Base-by-base conservation (phyloP, 805 yeast species). In the Lachancea cidri region DNA sequence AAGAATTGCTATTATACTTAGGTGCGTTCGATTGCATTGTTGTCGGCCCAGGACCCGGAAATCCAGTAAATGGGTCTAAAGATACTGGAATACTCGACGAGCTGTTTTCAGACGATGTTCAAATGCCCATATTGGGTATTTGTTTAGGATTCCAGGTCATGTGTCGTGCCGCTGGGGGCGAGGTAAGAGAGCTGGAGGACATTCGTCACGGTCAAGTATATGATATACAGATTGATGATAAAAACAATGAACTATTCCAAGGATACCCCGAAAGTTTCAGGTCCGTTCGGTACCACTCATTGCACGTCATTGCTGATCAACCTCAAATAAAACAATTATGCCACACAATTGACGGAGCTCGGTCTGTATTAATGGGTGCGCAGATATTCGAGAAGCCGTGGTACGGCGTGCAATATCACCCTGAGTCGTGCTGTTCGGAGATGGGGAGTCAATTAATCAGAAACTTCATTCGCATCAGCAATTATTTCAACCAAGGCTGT, bases 21-120 rank as follows among this genome's bases (percentile, higher is more conserved):
- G 67, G 71, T 0, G 55, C 67, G 5, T 79, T 86, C 49, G 86
- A 84, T 43, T 87, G 87, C 25, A 70, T 93, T 2, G 78, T 93
- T 0, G 72, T 93, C 6, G 98, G 98, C 0, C 99, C 99, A 0
- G 99, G 99, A 0, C 99, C 99, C 0, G 99, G 99, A 0, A 78
- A 85, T 51, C 98, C 98, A 0, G 61, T 65, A 1, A 65, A 67
- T 51, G 54, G 72, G 3, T 29, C 39, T 3, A 50, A 56, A 1
- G 97, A 89, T 53, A 76, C 83, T 20, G 96, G 96, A 0, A 72
- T 87, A 8, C 76, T 89, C 13, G 75, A 79, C 0, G 61, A 63
- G 5, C 44, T 89, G 49, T 83, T 76, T 73, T 53, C 57, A 4
- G 54, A 54, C n/a, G 44, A 51, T 1, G 43, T 54, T 0, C 42